phyloP scores from a whole-genome alignment of 495 filamentous ascomycete species.

The Pyrenopolyporus hunteri region DNA sequence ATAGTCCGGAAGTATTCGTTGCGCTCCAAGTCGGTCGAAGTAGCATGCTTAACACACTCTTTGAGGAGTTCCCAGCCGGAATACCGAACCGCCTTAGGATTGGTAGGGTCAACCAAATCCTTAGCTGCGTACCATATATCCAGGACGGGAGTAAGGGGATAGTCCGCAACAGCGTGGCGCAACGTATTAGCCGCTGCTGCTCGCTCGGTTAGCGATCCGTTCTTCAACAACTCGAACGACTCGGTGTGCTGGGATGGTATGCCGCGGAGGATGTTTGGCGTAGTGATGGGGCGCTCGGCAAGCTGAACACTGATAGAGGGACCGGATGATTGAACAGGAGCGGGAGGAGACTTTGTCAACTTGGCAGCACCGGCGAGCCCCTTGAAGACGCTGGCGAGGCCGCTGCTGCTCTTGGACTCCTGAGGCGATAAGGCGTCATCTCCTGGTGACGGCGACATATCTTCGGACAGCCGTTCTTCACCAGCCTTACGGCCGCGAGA shows the following conservation, averaged over 20 bases:
- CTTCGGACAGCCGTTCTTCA: slow-evolving; percentile 44
- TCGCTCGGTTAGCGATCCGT: slow-evolving; percentile 56
- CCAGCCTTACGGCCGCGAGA: slow-evolving; percentile 51
- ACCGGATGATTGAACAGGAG: slow-evolving; percentile 42
- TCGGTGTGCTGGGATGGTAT: slow-evolving; percentile 52
- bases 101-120: slow-evolving; percentile 64
- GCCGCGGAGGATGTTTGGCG: slow-evolving; percentile 38
- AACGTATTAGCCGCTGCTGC: slow-evolving; percentile 62
- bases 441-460: slow-evolving; percentile 63
- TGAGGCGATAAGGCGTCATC: slow-evolving; percentile 56
- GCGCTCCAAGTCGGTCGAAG: slow-evolving; percentile 68
- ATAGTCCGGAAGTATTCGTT: slow-evolving; percentile 68
- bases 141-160: slow-evolving; percentile 61
- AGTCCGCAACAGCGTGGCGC: slow-evolving; percentile 60
- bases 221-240: slow-evolving; percentile 52
- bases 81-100: slow-evolving; percentile 58
- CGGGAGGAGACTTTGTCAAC: slow-evolving; percentile 51
- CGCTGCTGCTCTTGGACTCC: slow-evolving; percentile 54
- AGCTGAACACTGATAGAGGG: slow-evolving; percentile 40
- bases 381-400: slow-evolving; percentile 62
- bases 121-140: slow-evolving; percentile 69
- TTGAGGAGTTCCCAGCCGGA: slow-evolving; percentile 68
- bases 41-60: slow-evolving; percentile 65
- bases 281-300: slow-evolving; percentile 43
- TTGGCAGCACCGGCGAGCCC: slow-evolving; percentile 55